These are phyloP conservation scores for Termitomyces sp. DNA, from an alignment of 768 basidiomycete species.

Conservation along the genomic window DNA sequence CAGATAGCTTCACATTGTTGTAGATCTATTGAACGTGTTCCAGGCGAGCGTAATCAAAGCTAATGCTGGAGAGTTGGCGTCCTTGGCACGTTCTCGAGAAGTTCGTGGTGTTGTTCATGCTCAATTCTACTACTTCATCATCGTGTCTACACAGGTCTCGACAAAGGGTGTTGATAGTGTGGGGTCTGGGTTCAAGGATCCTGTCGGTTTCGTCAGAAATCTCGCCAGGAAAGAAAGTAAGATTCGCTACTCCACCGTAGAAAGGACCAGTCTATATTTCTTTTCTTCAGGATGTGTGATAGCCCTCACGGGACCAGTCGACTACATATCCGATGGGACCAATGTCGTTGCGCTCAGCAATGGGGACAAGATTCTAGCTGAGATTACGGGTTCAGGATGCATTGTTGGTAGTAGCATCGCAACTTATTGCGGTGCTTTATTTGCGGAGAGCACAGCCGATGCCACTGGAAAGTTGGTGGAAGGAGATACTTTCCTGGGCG, in stretches of 20 bases:
- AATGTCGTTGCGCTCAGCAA: conserved; percentile 70
- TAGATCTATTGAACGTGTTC: conserved; percentile 72
- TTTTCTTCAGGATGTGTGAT: conserved; percentile 69
- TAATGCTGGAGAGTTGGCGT: conserved; percentile 86
- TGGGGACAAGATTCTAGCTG: conserved; percentile 69
- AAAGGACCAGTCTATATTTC: not conserved
- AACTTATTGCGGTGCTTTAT: conserved; percentile 71
- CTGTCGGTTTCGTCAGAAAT: conserved; percentile 61
- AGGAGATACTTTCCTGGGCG: conserved; percentile 76
- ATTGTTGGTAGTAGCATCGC: conserved; percentile 77
- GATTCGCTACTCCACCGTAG: conserved; percentile 22
- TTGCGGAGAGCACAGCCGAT: conserved; percentile 32
- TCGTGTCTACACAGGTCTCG: conserved; percentile 45
- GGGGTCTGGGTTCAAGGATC: conserved; percentile 75
- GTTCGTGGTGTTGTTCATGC: conserved; percentile 32
- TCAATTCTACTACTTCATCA: not conserved
- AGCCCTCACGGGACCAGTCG: conserved; percentile 74
- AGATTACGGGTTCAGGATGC: conserved; percentile 91
- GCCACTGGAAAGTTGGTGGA: conserved; percentile 50
- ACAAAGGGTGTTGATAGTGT: conserved; percentile 86
- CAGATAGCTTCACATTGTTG: conserved; percentile 43
- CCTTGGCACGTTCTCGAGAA: conserved; percentile 73
- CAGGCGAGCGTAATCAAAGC: conserved; percentile 94
- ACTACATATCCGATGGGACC: conserved; percentile 84
- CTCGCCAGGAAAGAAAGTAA: conserved; percentile 76